Evolutionary conservation across 2,329 filamentous ascomycete species (phyloP).

Genomic region (Pseudogymnoascus sp.): DNA sequence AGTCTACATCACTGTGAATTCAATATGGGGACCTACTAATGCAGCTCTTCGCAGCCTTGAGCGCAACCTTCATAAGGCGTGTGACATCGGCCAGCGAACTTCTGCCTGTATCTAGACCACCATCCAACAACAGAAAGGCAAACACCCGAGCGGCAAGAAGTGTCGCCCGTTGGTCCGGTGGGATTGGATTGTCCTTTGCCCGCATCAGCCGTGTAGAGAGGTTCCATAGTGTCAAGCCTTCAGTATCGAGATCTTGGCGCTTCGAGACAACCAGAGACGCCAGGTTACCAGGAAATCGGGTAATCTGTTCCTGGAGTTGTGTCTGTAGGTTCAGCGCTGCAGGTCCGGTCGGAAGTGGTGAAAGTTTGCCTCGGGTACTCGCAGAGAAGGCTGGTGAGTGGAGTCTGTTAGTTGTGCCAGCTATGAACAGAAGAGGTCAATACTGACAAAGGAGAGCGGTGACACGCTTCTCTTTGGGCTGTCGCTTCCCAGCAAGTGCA

Average conservation of each 20-base stretch:
- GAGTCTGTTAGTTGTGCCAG: conserved; percentile 15
- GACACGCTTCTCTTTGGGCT: conserved; percentile 27
- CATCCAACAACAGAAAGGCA: conserved; percentile 59
- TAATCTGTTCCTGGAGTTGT: conserved; percentile 35
- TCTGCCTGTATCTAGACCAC: conserved; percentile 26
- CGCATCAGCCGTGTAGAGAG: conserved; percentile 45
- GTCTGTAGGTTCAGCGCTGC: conserved; percentile 29
- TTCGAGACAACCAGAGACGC: conserved; percentile 25
- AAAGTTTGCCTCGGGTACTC: conserved; percentile 23
- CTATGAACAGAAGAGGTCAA: background rate
- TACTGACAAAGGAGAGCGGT: conserved; percentile 27
- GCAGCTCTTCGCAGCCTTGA: conserved; percentile 57
- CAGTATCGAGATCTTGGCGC: conserved; percentile 42
- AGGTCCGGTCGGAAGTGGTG: conserved; percentile 10
- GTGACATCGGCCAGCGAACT: conserved; percentile 32
- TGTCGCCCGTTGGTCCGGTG: background rate
- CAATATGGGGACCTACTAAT: conserved; percentile 38
- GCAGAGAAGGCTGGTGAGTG: conserved; percentile 23
- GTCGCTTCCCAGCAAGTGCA: conserved; percentile 8
- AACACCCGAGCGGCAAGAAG: conserved; percentile 40
- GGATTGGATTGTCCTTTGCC: conserved; percentile 21
- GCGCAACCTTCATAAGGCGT: conserved; percentile 55
- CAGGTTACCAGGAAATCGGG: conserved; percentile 27
- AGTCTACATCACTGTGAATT: background rate
- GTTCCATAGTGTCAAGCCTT: conserved; percentile 59